Base-by-base conservation (phyloP, 1,139 yeast species). In the Taphrina populina region DNA sequence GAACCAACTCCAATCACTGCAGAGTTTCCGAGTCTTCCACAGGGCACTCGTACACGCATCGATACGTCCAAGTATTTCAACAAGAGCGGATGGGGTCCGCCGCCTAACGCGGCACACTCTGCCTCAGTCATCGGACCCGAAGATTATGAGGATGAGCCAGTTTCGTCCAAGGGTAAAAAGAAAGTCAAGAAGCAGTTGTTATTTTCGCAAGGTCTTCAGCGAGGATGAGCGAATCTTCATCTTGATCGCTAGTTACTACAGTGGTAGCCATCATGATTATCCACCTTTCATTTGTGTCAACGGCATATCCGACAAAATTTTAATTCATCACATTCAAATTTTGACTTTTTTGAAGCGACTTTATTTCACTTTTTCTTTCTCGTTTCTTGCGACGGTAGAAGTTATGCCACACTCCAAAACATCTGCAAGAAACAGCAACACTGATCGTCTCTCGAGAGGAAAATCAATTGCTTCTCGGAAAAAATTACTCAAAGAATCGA, bases 131-230 rank as follows among this genome's bases (percentile, higher is more conserved):
- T 36, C 11, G 56, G 47, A 4, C 43, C 40, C n/a, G 56, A 41
- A 15, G 49, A 41, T 32, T 52, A 35, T n/a, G 33, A 39, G 24
- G 44, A 23, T 11, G 55, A 39, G 23, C 33, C 30, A 19, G 27
- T 15, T 5, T 10, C 35, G 8, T 17, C 34, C 24, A 29, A 41
- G 41, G 56, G 56, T 29, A 52, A 52, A 37, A 52, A 52, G 43
- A 52, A 52, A 37, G 23, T 19, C 21, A 52, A 52, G 41, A 40
- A 41, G 43, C 56, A 52, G 30, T 26, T 52, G 35, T 34, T 52
- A 27, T 52, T 52, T 34, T 40, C 40, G 30, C 46, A 52, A 15
- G 56, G 56, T 15, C 43, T 52, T 17, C 49, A 52, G 29, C 45
- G 54, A 4, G 54, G 54, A 7, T 49, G 36, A 43, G 39, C 39